Evolutionary conservation across 2,329 filamentous ascomycete species (phyloP), one percentile per base, ranked within the genome.

Genomic region (Paraphaeosphaeria minitans): DNA sequence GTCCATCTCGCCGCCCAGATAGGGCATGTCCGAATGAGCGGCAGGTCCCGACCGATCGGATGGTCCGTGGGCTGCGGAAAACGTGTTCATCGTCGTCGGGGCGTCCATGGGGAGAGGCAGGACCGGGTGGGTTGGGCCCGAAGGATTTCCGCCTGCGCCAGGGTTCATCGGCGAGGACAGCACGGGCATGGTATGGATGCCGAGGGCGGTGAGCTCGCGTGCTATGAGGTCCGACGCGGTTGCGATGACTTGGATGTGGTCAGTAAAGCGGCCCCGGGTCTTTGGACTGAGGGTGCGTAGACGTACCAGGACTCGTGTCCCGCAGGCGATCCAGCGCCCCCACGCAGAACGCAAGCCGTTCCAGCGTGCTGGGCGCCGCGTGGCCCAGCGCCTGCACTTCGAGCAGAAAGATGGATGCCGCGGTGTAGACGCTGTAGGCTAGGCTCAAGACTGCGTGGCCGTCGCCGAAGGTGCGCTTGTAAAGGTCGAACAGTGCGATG

Each of bases 351-450:
- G 24, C 29, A 16, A 62, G 31, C 22, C 59, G 57, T 29, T 59
- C 53, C 19, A 57, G 21, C 14, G 56, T 56, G 39, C 37, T 59
- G 43, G 56, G 49, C 27, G 53, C 54, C 22, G 31, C 52, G 9
- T 57, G 43, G 24, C 56, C 56, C 10, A 57, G 45, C 33, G 59
- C 59, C 53, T 62, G 59, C 1, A 59, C 21, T 46, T 62, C 56
- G 1, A 62, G 55, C 29, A 62, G 27, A 29, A 62, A 62, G 1
- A 62, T 62, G 3, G 59, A 62, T 22, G 56, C 56, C 24, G 59
- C 59, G 5, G 51, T 59, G 29, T 62, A 62, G 22, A 62, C 51
- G 27, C 59, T 62, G 42, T 62, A 62, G 1, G 59, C 56, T 29
- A 62, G 35, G n/a, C 47, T 50, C 13, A 62, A 41, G 16, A 62